Conservation (phyloP, 305 asterid species). For the Fraxinus paxiana region DNA sequence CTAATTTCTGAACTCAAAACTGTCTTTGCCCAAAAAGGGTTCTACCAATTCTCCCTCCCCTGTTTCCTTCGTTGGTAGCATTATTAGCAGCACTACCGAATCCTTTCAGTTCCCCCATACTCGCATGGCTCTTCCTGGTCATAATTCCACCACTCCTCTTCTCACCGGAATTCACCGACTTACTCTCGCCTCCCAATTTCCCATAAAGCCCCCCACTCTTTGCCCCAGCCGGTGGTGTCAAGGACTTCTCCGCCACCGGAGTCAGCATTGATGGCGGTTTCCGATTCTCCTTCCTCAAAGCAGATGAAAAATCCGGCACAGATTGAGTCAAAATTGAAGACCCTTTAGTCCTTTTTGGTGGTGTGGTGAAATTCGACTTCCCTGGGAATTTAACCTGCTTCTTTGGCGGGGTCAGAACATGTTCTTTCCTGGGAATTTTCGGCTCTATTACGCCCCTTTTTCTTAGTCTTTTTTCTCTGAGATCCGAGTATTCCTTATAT, state of each 20-base stretch:
- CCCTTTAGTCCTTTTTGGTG: constrained; percentile 46
- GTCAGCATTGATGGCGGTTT: constrained; percentile 51
- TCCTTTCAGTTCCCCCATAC: constrained; percentile 61
- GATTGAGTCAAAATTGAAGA: constrained; percentile 64
- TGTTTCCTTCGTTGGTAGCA: constrained; percentile 51
- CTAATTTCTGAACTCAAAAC: constrained; percentile 27
- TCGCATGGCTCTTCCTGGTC: constrained; percentile 77
- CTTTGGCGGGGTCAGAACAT: constrained; percentile 35
- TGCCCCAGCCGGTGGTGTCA: constrained; percentile 49
- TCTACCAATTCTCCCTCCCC: constrained; percentile 39
- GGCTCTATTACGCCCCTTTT: constrained; percentile 27
- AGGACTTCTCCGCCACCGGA: constrained; percentile 42
- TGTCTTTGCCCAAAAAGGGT: constrained; percentile 52
- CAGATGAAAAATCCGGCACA: constrained; percentile 78
- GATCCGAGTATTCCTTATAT: constrained; percentile 39
- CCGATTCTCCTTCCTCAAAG: constrained; percentile 77
- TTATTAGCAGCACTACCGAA: constrained; percentile 45
- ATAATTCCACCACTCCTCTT: constrained; percentile 62
- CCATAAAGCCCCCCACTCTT: constrained; percentile 52
- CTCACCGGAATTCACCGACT: constrained; percentile 72
- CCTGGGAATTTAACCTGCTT: constrained; percentile 67
- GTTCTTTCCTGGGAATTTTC: constrained; percentile 4
- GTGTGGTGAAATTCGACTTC: constrained; percentile 41
- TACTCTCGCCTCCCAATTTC: constrained; percentile 55
- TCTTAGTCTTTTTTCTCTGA: constrained; percentile 34